Evolutionary conservation across 768 basidiomycete species (phyloP).

Genomic region (Mycena metata): DNA sequence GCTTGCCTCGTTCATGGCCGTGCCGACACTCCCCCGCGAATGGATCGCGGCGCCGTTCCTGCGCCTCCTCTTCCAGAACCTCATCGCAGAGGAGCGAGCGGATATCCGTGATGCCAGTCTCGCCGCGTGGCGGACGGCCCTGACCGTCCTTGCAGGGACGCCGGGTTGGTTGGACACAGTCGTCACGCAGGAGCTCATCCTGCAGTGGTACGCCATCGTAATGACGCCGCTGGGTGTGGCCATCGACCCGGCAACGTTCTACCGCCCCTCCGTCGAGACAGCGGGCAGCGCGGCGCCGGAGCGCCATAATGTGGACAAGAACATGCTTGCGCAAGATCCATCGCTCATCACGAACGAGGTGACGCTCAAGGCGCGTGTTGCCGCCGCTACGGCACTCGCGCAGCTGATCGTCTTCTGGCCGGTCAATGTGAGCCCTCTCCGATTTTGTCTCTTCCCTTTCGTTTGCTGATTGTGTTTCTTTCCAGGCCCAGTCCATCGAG

Average conservation of each 20-base stretch:
- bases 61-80: slow-evolving; percentile 91
- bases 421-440: slow-evolving; percentile 58
- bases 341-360: slow-evolving; percentile 83
- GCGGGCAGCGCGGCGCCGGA: slow-evolving; percentile 65
- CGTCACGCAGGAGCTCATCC: slow-evolving; percentile 69
- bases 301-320: slow-evolving; percentile 96
- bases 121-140: slow-evolving; percentile 78
- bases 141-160: slow-evolving; percentile 64
- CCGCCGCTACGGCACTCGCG: slow-evolving; percentile 83
- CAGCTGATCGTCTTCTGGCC: slow-evolving; percentile 79
- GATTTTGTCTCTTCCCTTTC: not conserved
- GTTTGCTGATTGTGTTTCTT: slow-evolving; percentile 4
- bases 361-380: slow-evolving; percentile 83
- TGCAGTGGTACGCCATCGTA: slow-evolving; percentile 89
- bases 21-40: slow-evolving; percentile 76
- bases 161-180: slow-evolving; percentile 65
- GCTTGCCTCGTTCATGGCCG: slow-evolving; percentile 86
- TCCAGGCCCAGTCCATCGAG: slow-evolving; percentile 60
- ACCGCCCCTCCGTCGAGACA: slow-evolving; percentile 63
- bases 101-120: slow-evolving; percentile 87
- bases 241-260: slow-evolving; percentile 79
- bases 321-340: slow-evolving; percentile 92
- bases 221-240: slow-evolving; percentile 92
- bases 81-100: slow-evolving; percentile 89
- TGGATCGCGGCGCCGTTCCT: slow-evolving; percentile 88